Percentiles rank a stretch among this genome's conserved stretches.
These are phyloP conservation scores for Calocybe indica DNA, from an alignment of 768 basidiomycete species.

Conservation along the genomic window DNA sequence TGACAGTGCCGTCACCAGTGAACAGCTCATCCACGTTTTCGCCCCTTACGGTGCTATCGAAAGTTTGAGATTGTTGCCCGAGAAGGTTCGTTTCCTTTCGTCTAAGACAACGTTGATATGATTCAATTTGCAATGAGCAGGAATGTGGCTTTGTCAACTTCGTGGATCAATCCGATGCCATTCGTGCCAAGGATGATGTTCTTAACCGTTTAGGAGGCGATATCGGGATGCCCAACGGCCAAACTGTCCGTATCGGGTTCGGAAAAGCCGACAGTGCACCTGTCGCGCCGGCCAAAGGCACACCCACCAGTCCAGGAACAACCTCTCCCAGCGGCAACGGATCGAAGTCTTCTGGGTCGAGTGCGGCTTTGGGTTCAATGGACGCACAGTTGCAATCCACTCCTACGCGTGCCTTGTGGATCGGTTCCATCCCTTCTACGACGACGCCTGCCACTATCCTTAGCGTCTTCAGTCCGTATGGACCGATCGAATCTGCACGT, in stretches of 20 bases:
- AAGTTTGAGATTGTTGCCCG: slow-evolving; percentile 87
- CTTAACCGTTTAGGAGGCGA: slow-evolving; percentile 92
- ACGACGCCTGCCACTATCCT: slow-evolving; percentile 93
- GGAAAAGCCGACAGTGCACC: slow-evolving; percentile 98
- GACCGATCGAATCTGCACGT: slow-evolving; percentile 94
- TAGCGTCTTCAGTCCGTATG: slow-evolving; percentile 95
- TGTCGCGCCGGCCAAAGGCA: slow-evolving; percentile 79
- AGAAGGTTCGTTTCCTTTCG: slow-evolving; percentile 62
- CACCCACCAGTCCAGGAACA: slow-evolving; percentile 55
- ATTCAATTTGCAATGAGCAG: slow-evolving; percentile 30
- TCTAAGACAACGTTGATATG: slow-evolving; percentile 5
- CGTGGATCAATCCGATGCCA: slow-evolving; percentile 92
- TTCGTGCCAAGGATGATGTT: slow-evolving; percentile 96
- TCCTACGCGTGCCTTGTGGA: slow-evolving; percentile 95
- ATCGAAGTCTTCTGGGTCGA: slow-evolving; percentile 40
- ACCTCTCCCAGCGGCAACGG: slow-evolving; percentile 51
- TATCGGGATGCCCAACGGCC: slow-evolving; percentile 91
- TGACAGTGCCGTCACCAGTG: slow-evolving; percentile 89
- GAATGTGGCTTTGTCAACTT: slow-evolving; percentile 99
- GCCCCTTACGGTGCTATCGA: slow-evolving; percentile 97
- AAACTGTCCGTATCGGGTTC: slow-evolving; percentile 95
- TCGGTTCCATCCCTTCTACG: slow-evolving; percentile 93
- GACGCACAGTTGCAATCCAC: slow-evolving; percentile 85
- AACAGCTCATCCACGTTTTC: slow-evolving; percentile 93
- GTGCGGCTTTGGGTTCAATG: slow-evolving; percentile 58